Conservation (phyloP, 768 basidiomycete species). For the Mycena galopus region DNA sequence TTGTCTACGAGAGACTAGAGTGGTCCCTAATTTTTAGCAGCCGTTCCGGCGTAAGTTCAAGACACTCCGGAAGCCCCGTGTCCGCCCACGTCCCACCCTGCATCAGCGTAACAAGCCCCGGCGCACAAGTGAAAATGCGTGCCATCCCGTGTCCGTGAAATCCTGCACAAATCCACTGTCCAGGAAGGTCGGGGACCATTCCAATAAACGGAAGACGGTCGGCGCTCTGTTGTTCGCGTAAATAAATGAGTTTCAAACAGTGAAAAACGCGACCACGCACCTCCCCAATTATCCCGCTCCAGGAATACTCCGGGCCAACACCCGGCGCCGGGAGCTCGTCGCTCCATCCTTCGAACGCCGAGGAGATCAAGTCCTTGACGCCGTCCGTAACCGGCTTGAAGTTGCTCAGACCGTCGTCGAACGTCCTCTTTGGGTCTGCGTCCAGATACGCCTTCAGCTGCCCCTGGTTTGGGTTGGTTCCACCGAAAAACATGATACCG, state of each 20-base stretch:
- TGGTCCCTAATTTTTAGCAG: constrained; percentile 18
- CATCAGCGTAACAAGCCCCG: constrained; percentile 32
- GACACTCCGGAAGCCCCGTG: constrained; percentile 36
- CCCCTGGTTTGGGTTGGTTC: constrained; percentile 31
- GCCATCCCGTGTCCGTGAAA: constrained; percentile 42
- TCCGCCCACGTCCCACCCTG: constrained; percentile 34
- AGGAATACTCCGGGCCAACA: constrained; percentile 33
- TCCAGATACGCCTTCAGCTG: constrained; percentile 32
- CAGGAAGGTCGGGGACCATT: constrained; percentile 33
- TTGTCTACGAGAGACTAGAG: too few relatives aligned
- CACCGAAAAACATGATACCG: constrained; percentile 37
- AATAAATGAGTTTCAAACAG: neutral
- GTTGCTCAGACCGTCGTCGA: constrained; percentile 35
- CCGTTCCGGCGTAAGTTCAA: constrained; percentile 31
- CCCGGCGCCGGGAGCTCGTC: constrained; percentile 28
- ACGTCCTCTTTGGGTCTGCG: constrained; percentile 25
- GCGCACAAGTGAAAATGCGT: constrained; percentile 28
- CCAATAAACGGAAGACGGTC: constrained; percentile 40
- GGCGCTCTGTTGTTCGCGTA: constrained; percentile 23
- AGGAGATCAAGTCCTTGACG: constrained; percentile 28
- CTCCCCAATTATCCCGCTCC: constrained; percentile 39
- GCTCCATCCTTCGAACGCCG: constrained; percentile 36
- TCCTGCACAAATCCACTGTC: constrained; percentile 39
- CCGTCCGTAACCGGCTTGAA: constrained; percentile 37
- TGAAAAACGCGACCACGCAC: constrained; percentile 16